phyloP scores from a whole-genome alignment of 2,329 filamentous ascomycete genomes.

The Aspergillus felis region DNA sequence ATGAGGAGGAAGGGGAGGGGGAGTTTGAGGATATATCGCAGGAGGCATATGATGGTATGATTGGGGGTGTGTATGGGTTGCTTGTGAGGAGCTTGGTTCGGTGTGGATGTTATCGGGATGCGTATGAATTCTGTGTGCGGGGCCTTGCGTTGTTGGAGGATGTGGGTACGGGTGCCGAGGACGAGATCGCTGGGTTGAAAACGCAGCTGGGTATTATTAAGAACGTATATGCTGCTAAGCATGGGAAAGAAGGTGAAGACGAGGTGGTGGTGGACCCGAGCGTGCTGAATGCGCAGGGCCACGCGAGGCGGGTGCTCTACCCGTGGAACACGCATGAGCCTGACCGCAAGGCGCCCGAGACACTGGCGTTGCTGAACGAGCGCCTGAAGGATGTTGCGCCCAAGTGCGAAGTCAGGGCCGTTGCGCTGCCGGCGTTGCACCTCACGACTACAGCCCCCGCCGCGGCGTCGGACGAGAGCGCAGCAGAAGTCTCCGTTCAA shows the following conservation, averaged over 20 bases:
- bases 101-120: slow-evolving; percentile 41
- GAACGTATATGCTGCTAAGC: slow-evolving; percentile 16
- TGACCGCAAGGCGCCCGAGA: slow-evolving; percentile 51
- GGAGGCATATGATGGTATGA: slow-evolving; percentile 33
- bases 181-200: slow-evolving; percentile 14
- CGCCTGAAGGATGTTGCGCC: slow-evolving; percentile 67
- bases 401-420: slow-evolving; percentile 74
- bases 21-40: slow-evolving; percentile 25
- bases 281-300: slow-evolving; percentile 35
- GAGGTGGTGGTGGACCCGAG: slow-evolving; percentile 25
- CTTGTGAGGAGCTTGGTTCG: slow-evolving; percentile 34
- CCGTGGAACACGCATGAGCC: slow-evolving; percentile 62
- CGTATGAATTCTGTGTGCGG: slow-evolving; percentile 36
- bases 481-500: slow-evolving; percentile 56
- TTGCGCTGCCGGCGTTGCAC: slow-evolving; percentile 69
- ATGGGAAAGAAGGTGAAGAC: slow-evolving; percentile 1
- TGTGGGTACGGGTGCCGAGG: slow-evolving; percentile 1
- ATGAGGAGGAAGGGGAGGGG: slow-evolving; percentile 43
- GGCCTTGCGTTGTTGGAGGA: slow-evolving; percentile 24
- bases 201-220: slow-evolving; percentile 28
- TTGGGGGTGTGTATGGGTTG: slow-evolving; percentile 34
- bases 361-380: slow-evolving; percentile 66
- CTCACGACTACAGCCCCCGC: slow-evolving; percentile 17
- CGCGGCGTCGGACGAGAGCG: not conserved
- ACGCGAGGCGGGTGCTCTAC: slow-evolving; percentile 53